Evolutionary conservation across 257 asterid genomes (phyloP).

Genomic region (Anisodus tanguticus): DNA sequence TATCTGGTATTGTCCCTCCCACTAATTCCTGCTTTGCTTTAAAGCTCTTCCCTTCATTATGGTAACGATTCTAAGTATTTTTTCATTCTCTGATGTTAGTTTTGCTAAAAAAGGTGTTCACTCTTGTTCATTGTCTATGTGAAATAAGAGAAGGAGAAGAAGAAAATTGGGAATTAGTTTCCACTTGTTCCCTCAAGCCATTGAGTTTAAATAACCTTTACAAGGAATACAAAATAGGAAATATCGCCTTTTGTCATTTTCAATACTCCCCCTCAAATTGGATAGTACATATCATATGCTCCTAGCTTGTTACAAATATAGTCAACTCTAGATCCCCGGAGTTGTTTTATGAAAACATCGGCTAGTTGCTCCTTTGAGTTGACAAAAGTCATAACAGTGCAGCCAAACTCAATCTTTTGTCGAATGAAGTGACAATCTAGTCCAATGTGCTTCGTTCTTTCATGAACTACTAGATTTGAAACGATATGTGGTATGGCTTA

Average conservation of each 20-base stretch:
- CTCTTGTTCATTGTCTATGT: not conserved
- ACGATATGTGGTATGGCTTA: not conserved
- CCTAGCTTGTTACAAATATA: not conserved
- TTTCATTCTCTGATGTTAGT: slow-evolving; percentile 3
- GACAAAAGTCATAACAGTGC: not conserved
- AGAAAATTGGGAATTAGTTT: not conserved
- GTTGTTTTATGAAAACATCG: not conserved
- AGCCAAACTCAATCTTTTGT: not conserved
- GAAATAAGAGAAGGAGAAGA: not conserved
- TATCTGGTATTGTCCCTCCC: not conserved
- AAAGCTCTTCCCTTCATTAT: not conserved
- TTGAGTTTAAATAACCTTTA: not conserved
- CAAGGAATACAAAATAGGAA: not conserved
- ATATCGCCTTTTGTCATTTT: not conserved
- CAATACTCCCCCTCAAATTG: not conserved
- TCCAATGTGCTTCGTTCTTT: not conserved
- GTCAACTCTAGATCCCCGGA: not conserved
- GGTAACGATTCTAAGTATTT: not conserved
- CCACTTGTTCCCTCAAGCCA: not conserved
- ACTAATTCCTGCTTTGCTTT: not conserved
- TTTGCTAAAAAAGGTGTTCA: not conserved
- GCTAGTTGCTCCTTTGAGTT: not conserved
- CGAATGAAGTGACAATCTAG: not conserved
- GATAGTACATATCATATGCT: not conserved
- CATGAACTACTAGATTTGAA: not conserved